Evolutionary conservation across 1,139 yeast species (phyloP).

Genomic region (Blastobotrys apis): DNA sequence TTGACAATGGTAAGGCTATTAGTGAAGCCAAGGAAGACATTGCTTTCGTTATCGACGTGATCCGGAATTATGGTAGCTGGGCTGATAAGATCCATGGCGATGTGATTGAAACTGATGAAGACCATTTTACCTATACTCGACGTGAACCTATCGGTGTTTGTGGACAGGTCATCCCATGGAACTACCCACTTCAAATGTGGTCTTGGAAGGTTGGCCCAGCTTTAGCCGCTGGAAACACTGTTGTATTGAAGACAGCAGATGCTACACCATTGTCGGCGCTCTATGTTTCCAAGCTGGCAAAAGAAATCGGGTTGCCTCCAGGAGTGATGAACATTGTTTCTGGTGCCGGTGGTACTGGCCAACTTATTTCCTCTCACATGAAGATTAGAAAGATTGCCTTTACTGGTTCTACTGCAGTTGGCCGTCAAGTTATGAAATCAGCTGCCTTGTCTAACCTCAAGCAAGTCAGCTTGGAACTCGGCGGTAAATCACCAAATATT

Average conservation of each 20-base stretch:
- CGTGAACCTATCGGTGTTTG: conserved; percentile 75
- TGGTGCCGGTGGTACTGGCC: conserved; percentile 76
- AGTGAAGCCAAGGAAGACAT: conserved; percentile 54
- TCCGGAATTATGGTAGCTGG: conserved; percentile 74
- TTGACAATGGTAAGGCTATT: conserved; percentile 76
- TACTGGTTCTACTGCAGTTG: conserved; percentile 82
- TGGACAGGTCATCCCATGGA: conserved; percentile 85
- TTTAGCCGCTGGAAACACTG: conserved; percentile 74
- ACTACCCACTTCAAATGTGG: conserved; percentile 80
- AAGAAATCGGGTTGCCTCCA: conserved; percentile 72
- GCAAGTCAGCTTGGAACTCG: conserved; percentile 74
- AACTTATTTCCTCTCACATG: conserved; percentile 63
- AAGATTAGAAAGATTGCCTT: conserved; percentile 74
- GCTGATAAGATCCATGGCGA: conserved; percentile 71
- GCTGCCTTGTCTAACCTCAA: conserved; percentile 64
- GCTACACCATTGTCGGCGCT: conserved; percentile 79
- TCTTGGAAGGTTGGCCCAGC: conserved; percentile 87
- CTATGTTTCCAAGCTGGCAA: conserved; percentile 53
- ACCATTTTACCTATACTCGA: conserved; percentile 56
- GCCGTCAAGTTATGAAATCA: conserved; percentile 64
- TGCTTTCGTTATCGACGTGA: conserved; percentile 48
- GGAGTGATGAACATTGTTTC: conserved; percentile 75
- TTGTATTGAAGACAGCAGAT: conserved; percentile 78
- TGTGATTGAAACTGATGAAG: conserved; percentile 58
- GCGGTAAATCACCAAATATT: conserved; percentile 78